Evolutionary conservation across 2,329 filamentous ascomycete species (phyloP).

Genomic region (Penicillium palitans): DNA sequence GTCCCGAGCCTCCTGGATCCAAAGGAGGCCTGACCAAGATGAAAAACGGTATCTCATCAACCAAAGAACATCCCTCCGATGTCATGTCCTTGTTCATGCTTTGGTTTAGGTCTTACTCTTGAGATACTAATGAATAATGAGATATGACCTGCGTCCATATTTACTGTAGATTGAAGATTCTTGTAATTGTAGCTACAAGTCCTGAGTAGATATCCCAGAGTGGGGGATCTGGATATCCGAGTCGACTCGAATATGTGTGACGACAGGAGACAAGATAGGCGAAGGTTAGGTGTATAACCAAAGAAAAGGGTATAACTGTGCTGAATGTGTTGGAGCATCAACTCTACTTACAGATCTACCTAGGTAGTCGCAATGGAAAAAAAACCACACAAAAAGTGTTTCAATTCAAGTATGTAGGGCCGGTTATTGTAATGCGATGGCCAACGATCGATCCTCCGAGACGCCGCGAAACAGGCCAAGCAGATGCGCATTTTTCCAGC

Average conservation of each 20-base stretch:
- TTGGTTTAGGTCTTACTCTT: conserved; percentile 20
- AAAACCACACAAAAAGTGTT: conserved; percentile 4
- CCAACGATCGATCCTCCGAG: conserved; percentile 20
- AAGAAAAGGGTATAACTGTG: not conserved
- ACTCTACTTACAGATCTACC: not conserved
- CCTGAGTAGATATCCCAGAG: too few species aligned
- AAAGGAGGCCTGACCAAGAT: not conserved
- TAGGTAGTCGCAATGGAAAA: not conserved
- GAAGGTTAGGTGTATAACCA: not conserved
- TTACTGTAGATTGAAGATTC: not conserved
- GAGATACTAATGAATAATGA: conserved; percentile 27
- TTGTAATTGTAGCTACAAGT: not conserved
- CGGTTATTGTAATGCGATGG: conserved; percentile 21
- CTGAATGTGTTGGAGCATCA: not conserved
- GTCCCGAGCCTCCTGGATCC: conserved; percentile 7
- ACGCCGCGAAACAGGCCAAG: conserved; percentile 25
- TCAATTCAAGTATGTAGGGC: conserved; percentile 28
- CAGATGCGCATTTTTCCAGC: conserved; percentile 27
- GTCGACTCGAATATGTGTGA: not conserved
- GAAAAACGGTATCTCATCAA: conserved; percentile 12
- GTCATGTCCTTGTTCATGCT: conserved; percentile 9
- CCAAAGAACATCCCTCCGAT: conserved; percentile 16
- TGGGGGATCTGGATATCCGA: too few species aligned
- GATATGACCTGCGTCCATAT: conserved; percentile 18
- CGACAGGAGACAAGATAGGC: not conserved